These are phyloP conservation scores for Bryoglossum gracile DNA, from an alignment of 495 filamentous ascomycete species.

Conservation along the genomic window DNA sequence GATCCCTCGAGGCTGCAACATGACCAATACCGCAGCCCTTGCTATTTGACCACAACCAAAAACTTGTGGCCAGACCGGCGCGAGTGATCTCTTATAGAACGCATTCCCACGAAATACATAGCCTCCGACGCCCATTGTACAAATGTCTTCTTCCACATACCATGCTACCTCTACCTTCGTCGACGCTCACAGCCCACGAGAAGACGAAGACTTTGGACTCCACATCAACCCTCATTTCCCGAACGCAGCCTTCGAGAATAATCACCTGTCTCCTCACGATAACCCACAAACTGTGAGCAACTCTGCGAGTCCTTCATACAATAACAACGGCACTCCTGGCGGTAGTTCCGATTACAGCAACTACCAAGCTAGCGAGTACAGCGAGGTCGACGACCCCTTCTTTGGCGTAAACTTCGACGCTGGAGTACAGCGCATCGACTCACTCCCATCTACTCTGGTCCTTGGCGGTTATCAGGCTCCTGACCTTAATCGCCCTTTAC, in stretches of 20 bases:
- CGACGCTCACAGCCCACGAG: conserved; percentile 17
- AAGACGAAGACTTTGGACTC: conserved; percentile 15
- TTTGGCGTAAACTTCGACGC: conserved; percentile 26
- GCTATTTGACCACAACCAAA: conserved; percentile 17
- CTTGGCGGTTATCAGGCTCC: background rate
- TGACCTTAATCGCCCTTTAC: conserved; percentile 9
- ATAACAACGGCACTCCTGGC: conserved; percentile 20
- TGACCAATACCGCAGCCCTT: conserved; percentile 17
- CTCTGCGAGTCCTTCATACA: conserved; percentile 22
- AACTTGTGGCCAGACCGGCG: conserved; percentile 8
- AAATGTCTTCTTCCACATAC: conserved; percentile 26
- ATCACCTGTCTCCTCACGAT: conserved; percentile 21
- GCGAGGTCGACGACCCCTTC: conserved; percentile 23
- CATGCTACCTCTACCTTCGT: conserved; percentile 17
- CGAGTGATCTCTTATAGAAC: conserved; percentile 9
- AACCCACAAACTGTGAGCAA: conserved; percentile 20
- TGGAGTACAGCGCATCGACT: conserved; percentile 17
- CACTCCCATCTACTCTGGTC: conserved; percentile 16
- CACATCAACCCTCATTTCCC: conserved; percentile 5
- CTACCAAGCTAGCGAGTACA: conserved; percentile 23
- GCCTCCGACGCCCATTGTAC: conserved; percentile 20
- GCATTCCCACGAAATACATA: conserved; percentile 18
- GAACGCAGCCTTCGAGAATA: conserved; percentile 1
- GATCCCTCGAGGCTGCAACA: conserved; percentile 20
- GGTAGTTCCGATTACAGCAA: conserved; percentile 23